Evolutionary conservation across 345 rosid genomes (phyloP).

Genomic region (Euphorbia pulcherrima): DNA sequence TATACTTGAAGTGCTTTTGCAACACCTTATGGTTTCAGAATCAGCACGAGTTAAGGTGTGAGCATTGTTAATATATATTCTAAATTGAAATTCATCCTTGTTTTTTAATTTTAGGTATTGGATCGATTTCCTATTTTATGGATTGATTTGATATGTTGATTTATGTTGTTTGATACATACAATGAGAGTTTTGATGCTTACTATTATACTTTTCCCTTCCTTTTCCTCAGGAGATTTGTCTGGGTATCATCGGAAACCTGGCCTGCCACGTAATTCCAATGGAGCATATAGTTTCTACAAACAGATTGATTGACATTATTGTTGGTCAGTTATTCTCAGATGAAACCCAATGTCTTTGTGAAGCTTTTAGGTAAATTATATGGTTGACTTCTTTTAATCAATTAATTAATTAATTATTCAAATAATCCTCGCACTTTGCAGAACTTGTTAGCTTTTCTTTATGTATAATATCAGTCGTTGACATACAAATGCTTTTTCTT

Average conservation of each 20-base stretch:
- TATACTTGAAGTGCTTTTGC: conserved; percentile 68
- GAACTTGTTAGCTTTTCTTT: no score
- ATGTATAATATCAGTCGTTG: not conserved
- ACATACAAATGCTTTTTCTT: not conserved
- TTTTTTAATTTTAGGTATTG: not conserved
- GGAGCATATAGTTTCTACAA: conserved; percentile 53
- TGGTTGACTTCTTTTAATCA: conserved; percentile 1
- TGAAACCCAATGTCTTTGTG: conserved; percentile 74
- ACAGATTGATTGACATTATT: conserved; percentile 45
- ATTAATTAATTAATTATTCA: not conserved
- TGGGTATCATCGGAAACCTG: conserved; percentile 82
- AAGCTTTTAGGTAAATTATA: conserved; percentile 58
- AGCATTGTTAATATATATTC: conserved; percentile 18
- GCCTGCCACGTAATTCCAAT: conserved; percentile 73
- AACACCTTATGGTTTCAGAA: conserved; percentile 54
- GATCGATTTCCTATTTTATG: not conserved
- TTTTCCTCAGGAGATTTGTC: conserved; percentile 60
- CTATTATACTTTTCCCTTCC: conserved; percentile 8
- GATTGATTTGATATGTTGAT: conserved; percentile 6
- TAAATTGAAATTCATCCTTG: not conserved
- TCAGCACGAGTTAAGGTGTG: conserved; percentile 61
- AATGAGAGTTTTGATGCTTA: conserved; percentile 8
- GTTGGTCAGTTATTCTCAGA: conserved; percentile 71
- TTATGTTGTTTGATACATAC: not conserved
- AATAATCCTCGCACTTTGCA: no score